Evolutionary conservation across 2,329 filamentous ascomycete genomes (phyloP).

Genomic region (Curvularia lunata): DNA sequence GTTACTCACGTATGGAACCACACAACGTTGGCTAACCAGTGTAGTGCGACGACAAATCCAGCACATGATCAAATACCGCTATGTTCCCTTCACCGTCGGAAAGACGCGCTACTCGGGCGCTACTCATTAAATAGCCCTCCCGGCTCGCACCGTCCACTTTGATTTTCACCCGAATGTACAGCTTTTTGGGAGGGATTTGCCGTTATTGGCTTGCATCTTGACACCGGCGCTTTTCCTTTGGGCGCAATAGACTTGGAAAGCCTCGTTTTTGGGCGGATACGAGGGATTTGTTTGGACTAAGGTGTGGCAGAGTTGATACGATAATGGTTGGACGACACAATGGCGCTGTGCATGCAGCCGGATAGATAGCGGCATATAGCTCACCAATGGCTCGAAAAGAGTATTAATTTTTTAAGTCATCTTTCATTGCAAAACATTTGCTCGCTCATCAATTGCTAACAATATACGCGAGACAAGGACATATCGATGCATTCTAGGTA

Average conservation of each 20-base stretch:
- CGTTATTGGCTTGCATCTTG: slow-evolving; percentile 22
- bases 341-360: slow-evolving; percentile 29
- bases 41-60: slow-evolving; percentile 98
- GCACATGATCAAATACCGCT: slow-evolving; percentile 99
- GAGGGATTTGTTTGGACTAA: slow-evolving; percentile 22
- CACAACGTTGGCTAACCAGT: slow-evolving; percentile 7
- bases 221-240: slow-evolving; percentile 25
- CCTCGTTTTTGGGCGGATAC: slow-evolving; percentile 14
- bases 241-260: slow-evolving; percentile 29
- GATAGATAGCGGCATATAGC: slow-evolving; percentile 1
- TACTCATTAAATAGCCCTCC: slow-evolving; percentile 22
- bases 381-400: not conserved
- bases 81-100: slow-evolving; percentile 90
- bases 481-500: not conserved
- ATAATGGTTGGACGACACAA: slow-evolving; percentile 26
- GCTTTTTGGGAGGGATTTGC: slow-evolving; percentile 8
- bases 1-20: slow-evolving; percentile 47
- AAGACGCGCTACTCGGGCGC: slow-evolving; percentile 61
- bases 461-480: not conserved
- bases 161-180: slow-evolving; percentile 8
- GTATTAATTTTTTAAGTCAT: not conserved
- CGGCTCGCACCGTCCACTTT: slow-evolving; percentile 1
- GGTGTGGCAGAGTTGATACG: slow-evolving; percentile 7
- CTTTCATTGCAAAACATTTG: not conserved
- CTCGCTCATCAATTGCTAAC: not conserved